Conservation (phyloP, 2,329 filamentous ascomycete species). For the Nemania sp. region DNA sequence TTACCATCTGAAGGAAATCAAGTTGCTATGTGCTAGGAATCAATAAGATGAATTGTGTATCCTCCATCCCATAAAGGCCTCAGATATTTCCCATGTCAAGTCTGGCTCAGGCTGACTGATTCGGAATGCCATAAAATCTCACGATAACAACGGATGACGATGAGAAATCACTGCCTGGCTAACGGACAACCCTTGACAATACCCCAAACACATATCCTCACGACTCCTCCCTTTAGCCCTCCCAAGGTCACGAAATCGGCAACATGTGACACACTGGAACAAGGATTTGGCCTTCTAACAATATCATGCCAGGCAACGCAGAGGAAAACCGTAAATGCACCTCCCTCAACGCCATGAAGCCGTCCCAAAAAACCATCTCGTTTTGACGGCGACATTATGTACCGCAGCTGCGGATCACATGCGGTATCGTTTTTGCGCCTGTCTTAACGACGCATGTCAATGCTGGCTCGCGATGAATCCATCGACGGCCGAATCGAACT, state of each 20-base stretch:
- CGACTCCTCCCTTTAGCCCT: constrained; percentile 13
- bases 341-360: constrained; percentile 12
- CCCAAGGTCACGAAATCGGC: background rate
- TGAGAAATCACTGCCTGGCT: background rate
- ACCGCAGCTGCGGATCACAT: background rate
- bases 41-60: background rate
- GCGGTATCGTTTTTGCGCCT: no score
- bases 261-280: constrained; percentile 6
- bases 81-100: background rate
- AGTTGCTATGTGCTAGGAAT: no score
- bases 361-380: background rate
- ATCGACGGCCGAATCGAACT: constrained; percentile 68
- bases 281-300: background rate
- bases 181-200: background rate
- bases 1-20: no score
- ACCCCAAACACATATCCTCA: constrained; percentile 10
- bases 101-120: background rate
- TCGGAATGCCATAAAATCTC: background rate
- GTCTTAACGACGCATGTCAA: constrained; percentile 53
- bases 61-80: background rate
- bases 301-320: constrained; percentile 7
- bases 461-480: constrained; percentile 56
- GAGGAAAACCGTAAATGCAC: constrained; percentile 1
- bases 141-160: background rate
- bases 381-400: background rate